Conservation (phyloP, 2,329 filamentous ascomycete genomes). For the Claviceps purpurea region DNA sequence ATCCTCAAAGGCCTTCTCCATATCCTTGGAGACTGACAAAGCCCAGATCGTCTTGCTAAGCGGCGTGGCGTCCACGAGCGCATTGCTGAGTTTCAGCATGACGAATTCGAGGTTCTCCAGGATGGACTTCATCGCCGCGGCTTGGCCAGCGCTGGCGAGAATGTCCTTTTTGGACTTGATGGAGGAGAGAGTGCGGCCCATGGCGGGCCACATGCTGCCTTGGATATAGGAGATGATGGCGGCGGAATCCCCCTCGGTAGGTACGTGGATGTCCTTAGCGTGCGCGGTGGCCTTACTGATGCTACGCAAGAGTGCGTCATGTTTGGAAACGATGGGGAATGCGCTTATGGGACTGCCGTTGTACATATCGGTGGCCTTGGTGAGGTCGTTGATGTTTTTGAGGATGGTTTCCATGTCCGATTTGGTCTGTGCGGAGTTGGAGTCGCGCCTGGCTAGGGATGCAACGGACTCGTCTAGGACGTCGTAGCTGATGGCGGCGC, state of each 20-base stretch:
- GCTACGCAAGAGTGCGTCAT: neutral
- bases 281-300: neutral
- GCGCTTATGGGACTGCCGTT: neutral
- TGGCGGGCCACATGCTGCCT: neutral
- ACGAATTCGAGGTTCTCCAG: neutral
- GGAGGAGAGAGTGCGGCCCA: neutral
- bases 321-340: neutral
- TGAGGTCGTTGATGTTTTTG: neutral
- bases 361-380: neutral
- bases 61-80: neutral
- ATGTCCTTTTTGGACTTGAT: neutral
- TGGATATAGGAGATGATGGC: neutral
- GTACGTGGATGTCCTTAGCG: neutral
- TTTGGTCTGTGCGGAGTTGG: neutral
- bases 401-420: neutral
- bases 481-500: constrained; percentile 1
- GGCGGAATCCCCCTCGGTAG: neutral
- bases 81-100: neutral
- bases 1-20: too few relatives aligned
- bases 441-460: neutral
- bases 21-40: too few relatives aligned
- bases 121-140: neutral
- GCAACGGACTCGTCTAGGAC: neutral
- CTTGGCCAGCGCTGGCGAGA: neutral
- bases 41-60: neutral